phyloP scores from a whole-genome alignment of 495 filamentous ascomycete genomes.

The Rostrohypoxylon terebratum region DNA sequence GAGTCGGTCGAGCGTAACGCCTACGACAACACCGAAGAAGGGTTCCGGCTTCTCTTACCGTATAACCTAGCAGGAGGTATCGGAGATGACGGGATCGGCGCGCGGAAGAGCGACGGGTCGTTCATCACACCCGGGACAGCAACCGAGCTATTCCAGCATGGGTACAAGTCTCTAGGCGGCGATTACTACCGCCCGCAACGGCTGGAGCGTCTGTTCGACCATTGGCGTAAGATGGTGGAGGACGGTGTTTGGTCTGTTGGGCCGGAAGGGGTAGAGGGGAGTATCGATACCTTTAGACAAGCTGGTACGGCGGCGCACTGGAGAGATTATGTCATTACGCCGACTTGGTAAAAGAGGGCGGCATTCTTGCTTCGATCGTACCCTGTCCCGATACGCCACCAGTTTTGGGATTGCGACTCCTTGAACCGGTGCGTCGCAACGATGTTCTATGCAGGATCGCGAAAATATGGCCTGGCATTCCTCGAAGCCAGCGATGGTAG shows the following conservation, averaged over 20 bases:
- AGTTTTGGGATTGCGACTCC: no score
- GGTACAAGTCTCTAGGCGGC: conserved; percentile 54
- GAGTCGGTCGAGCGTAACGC: conserved; percentile 27
- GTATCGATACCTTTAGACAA: conserved; percentile 56
- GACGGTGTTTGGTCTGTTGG: conserved; percentile 57
- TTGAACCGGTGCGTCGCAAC: no score
- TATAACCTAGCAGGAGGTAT: conserved; percentile 26
- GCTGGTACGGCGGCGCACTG: conserved; percentile 41
- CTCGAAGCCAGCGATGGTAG: no score
- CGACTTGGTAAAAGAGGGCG: conserved; percentile 37
- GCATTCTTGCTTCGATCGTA: neutral
- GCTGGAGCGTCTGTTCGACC: conserved; percentile 51
- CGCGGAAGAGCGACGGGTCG: conserved; percentile 53
- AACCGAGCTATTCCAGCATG: conserved; percentile 56
- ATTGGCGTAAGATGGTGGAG: conserved; percentile 56
- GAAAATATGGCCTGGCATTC: no score
- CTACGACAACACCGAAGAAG: conserved; percentile 42
- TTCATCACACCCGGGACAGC: conserved; percentile 36
- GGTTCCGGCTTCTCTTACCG: conserved; percentile 44
- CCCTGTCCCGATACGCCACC: no score
- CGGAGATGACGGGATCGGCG: conserved; percentile 24
- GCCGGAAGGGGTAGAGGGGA: conserved; percentile 53
- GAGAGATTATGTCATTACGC: conserved; percentile 36
- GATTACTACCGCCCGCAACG: conserved; percentile 51
- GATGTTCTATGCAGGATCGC: no score